Evolutionary conservation across 1,284 basidiomycete genomes (phyloP).

Genomic region (Cutaneotrichosporon daszewskae): DNA sequence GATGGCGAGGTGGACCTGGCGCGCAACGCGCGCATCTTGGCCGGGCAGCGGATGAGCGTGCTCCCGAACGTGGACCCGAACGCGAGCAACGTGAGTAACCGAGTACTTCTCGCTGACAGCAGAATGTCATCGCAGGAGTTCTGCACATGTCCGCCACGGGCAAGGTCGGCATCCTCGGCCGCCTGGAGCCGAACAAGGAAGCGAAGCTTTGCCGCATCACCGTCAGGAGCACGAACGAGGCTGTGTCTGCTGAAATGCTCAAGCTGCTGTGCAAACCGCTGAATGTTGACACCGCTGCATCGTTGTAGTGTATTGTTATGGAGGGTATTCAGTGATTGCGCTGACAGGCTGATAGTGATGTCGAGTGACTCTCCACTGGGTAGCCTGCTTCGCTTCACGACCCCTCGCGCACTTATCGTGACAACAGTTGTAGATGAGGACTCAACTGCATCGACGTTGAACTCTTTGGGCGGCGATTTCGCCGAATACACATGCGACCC

Average conservation of each 20-base stretch:
- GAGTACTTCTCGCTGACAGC: conserved; percentile 45
- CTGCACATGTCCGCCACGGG: conserved; percentile 79
- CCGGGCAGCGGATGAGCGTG: conserved; percentile 68
- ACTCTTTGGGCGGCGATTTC: no score
- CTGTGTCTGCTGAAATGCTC: conserved; percentile 76
- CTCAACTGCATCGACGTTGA: no score
- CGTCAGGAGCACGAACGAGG: conserved; percentile 88
- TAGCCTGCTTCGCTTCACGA: no score
- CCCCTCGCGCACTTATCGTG: no score
- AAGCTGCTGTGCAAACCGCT: conserved; percentile 47
- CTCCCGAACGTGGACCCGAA: conserved; percentile 80
- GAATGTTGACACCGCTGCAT: conserved; percentile 34
- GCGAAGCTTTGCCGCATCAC: conserved; percentile 94
- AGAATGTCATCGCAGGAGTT: conserved; percentile 87
- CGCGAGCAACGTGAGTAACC: conserved; percentile 51
- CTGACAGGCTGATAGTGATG: no score
- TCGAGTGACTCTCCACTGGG: no score
- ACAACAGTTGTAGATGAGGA: no score
- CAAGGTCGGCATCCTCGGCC: conserved; percentile 89
- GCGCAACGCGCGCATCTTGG: conserved; percentile 67
- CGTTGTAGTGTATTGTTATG: no score
- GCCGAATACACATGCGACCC: no score
- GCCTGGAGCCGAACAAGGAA: conserved; percentile 89
- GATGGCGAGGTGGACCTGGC: conserved; percentile 67
- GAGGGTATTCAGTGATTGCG: no score